phyloP scores from a whole-genome alignment of 2,329 filamentous ascomycete genomes.

The Alternaria infectoria region DNA sequence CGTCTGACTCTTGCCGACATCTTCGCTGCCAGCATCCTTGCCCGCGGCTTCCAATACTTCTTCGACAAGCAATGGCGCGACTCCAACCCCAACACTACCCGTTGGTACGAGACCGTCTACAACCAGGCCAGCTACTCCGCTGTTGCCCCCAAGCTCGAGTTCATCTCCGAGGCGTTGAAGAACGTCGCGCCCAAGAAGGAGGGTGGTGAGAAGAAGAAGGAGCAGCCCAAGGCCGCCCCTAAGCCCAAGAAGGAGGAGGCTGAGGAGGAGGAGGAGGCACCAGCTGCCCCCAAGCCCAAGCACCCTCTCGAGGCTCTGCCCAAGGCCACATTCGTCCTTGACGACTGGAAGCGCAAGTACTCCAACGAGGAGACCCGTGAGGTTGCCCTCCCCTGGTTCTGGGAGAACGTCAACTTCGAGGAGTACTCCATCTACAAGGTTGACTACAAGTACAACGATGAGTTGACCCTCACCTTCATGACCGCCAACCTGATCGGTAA shows the following conservation, averaged over 20 bases:
- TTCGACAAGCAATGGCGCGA: conserved; percentile 89
- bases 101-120: conserved; percentile 94
- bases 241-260: conserved; percentile 62
- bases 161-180: conserved; percentile 82
- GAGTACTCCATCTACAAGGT: conserved; percentile 96
- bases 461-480: conserved; percentile 98
- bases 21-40: conserved; percentile 78
- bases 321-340: conserved; percentile 79
- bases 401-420: conserved; percentile 90
- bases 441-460: conserved; percentile 99
- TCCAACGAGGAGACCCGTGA: conserved; percentile 90
- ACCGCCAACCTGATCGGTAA: conserved; percentile 91
- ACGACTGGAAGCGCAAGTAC: conserved; percentile 99
- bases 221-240: conserved; percentile 64
- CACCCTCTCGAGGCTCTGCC: conserved; percentile 89
- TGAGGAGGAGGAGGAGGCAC: conserved; percentile 67
- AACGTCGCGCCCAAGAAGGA: conserved; percentile 77
- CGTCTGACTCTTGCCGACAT: conserved; percentile 95
- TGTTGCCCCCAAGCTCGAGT: conserved; percentile 74
- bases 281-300: conserved; percentile 84
- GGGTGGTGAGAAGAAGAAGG: conserved; percentile 72
- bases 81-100: conserved; percentile 81
- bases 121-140: conserved; percentile 91
- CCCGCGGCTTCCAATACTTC: conserved; percentile 91
- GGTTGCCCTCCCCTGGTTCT: conserved; percentile 94